Evolutionary conservation across 345 rosid species (phyloP).

Genomic region (Syzygium oleosum): DNA sequence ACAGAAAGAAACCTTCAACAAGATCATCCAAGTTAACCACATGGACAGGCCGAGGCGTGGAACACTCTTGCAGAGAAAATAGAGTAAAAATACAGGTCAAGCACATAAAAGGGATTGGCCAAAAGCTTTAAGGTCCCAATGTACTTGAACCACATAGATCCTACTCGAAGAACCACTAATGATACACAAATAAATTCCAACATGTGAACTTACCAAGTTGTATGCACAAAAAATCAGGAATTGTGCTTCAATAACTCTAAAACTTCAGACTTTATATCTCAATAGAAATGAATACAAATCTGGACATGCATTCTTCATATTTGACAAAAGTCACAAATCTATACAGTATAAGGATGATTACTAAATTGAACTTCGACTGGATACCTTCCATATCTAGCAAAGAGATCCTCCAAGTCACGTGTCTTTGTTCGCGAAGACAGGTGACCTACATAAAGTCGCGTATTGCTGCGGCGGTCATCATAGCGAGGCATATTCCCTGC

Average conservation of each 20-base stretch:
- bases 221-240: not conserved
- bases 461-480: slow-evolving; percentile 57
- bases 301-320: not conserved
- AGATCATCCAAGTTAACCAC: slow-evolving; percentile 82
- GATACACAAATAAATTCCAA: not conserved
- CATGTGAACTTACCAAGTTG: not conserved
- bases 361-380: not conserved
- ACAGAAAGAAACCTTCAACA: slow-evolving; percentile 95
- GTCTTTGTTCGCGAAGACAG: slow-evolving; percentile 56
- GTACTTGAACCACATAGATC: not conserved
- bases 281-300: not conserved
- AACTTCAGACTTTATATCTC: not conserved
- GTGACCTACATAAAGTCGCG: slow-evolving; percentile 76
- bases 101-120: slow-evolving; percentile 10
- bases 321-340: not conserved
- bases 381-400: slow-evolving; percentile 78
- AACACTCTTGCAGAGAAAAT: slow-evolving; percentile 35
- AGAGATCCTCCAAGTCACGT: slow-evolving; percentile 63
- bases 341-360: not conserved
- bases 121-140: slow-evolving; percentile 1
- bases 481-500: slow-evolving; percentile 54
- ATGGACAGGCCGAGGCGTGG: slow-evolving; percentile 32
- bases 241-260: not conserved
- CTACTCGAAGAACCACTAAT: not conserved
- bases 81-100: slow-evolving; percentile 14